Evolutionary conservation across 164 flowering plant species (phyloP).

Genomic region (Vitis rotundifolia): DNA sequence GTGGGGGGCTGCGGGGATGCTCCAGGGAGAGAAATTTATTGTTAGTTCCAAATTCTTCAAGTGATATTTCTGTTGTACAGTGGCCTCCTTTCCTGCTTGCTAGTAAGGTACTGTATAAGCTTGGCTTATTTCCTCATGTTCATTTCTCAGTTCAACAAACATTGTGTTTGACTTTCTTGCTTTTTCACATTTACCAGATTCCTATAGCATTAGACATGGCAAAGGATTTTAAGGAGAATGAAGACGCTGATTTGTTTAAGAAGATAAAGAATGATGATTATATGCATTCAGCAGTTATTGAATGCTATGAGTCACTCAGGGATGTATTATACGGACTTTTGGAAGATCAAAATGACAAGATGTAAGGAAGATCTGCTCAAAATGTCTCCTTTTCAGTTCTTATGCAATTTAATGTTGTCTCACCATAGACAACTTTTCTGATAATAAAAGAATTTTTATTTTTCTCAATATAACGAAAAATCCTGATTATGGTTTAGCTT

Average conservation of each 20-base stretch:
- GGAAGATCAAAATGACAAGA: conserved; percentile 52
- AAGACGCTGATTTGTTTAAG: conserved; percentile 71
- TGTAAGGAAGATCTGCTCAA: conserved; percentile 38
- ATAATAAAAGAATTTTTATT: neutral
- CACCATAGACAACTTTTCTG: neutral
- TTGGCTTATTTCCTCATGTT: conserved; percentile 1
- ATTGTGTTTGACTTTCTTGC: conserved; percentile 7
- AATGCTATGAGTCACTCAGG: conserved; percentile 82
- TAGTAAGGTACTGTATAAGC: conserved; percentile 62
- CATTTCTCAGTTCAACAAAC: neutral
- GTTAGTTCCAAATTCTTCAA: conserved; percentile 75
- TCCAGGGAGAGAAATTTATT: conserved; percentile 81
- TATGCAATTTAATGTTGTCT: neutral
- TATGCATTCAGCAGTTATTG: conserved; percentile 87
- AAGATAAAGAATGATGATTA: conserved; percentile 71
- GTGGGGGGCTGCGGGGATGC: too few relatives aligned
- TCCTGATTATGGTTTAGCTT: neutral
- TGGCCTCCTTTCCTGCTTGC: conserved; percentile 99
- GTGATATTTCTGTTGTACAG: conserved; percentile 70
- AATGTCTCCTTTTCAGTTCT: neutral
- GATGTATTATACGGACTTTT: conserved; percentile 59
- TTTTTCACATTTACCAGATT: conserved; percentile 48
- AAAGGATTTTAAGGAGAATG: conserved; percentile 75
- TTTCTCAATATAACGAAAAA: neutral
- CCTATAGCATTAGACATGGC: conserved; percentile 99